Conservation (phyloP, 805 yeast species). For the Tetrapisispora arboricola region DNA sequence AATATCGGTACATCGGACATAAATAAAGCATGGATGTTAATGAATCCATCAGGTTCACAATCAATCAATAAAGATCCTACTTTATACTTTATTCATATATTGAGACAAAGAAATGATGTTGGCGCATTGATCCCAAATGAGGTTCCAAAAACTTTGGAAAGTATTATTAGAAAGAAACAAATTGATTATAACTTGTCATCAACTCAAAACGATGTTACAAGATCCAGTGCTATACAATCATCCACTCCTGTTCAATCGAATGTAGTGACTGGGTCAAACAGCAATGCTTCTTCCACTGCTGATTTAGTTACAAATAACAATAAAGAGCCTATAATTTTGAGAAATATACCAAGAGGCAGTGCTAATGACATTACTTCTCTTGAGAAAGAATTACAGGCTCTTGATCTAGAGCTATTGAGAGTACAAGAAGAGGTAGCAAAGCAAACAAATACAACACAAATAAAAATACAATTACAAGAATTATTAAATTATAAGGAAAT, state of each 20-base stretch:
- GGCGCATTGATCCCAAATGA: conserved; percentile 81
- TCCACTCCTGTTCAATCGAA: conserved; percentile 19
- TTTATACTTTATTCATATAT: conserved; percentile 76
- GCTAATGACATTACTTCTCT: conserved; percentile 68
- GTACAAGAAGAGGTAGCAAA: conserved; percentile 37
- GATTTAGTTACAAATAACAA: conserved; percentile 1
- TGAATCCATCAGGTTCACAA: conserved; percentile 79
- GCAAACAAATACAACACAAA: conserved; percentile 15
- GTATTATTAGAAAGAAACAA: conserved; percentile 78
- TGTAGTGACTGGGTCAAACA: conserved; percentile 16
- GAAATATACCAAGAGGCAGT: conserved; percentile 4
- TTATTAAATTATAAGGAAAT: conserved; percentile 67
- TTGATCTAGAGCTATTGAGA: conserved; percentile 54
- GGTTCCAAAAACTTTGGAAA: conserved; percentile 88
- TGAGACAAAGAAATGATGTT: conserved; percentile 75
- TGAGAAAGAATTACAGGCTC: conserved; percentile 63
- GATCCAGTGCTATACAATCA: conserved; percentile 11
- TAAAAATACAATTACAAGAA: conserved; percentile 67
- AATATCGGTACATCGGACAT: conserved; percentile 78
- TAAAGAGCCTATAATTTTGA: conserved; percentile 2
- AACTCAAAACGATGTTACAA: conserved; percentile 37
- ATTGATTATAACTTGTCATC: conserved; percentile 63
- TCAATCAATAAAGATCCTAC: conserved; percentile 92
- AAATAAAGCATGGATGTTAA: conserved; percentile 87
- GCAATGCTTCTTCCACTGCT: conserved; percentile 38